Evolutionary conservation across 192 early-diverging fungal species (phyloP).

Genomic region (Podila horticola): DNA sequence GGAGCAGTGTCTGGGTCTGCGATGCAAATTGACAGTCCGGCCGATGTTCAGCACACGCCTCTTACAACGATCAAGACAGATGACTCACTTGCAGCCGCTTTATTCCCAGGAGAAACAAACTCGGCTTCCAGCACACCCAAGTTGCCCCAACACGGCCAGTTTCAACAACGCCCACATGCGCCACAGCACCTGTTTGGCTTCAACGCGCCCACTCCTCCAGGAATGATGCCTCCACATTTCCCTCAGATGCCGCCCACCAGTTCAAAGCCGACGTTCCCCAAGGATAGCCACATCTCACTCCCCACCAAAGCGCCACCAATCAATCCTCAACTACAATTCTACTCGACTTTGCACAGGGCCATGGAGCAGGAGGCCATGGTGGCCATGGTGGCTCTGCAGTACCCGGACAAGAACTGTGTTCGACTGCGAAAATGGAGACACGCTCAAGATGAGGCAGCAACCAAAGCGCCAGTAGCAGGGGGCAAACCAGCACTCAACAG

Average conservation of each 20-base stretch:
- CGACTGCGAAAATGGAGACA: conserved; percentile 33
- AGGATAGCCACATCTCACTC: not conserved
- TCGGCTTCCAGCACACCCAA: not conserved
- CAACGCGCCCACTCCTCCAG: not conserved
- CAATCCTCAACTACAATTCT: conserved; percentile 20
- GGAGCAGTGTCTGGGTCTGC: not conserved
- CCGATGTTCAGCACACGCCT: not conserved
- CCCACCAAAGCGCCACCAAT: not conserved
- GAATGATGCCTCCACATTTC: conserved; percentile 5
- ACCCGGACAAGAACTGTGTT: conserved; percentile 33
- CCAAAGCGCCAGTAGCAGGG: not conserved
- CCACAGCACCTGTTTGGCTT: conserved; percentile 11
- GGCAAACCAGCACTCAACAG: not conserved
- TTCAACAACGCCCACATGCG: conserved; percentile 14
- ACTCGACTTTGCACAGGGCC: conserved; percentile 25
- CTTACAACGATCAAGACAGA: conserved; percentile 15
- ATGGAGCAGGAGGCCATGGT: conserved; percentile 36
- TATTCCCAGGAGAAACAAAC: conserved; percentile 17
- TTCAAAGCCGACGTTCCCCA: conserved; percentile 4
- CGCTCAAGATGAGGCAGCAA: conserved; percentile 18
- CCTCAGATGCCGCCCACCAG: conserved; percentile 32
- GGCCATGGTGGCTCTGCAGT: conserved; percentile 42
- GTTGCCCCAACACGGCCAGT: conserved; percentile 8
- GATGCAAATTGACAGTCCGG: not conserved
- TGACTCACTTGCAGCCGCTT: conserved; percentile 4